A percentile compares a stretch with the other conserved stretches of the same genome.
phyloP scores from a whole-genome alignment of 2,329 filamentous ascomycete genomes.

The Blastomyces gilchristii region DNA sequence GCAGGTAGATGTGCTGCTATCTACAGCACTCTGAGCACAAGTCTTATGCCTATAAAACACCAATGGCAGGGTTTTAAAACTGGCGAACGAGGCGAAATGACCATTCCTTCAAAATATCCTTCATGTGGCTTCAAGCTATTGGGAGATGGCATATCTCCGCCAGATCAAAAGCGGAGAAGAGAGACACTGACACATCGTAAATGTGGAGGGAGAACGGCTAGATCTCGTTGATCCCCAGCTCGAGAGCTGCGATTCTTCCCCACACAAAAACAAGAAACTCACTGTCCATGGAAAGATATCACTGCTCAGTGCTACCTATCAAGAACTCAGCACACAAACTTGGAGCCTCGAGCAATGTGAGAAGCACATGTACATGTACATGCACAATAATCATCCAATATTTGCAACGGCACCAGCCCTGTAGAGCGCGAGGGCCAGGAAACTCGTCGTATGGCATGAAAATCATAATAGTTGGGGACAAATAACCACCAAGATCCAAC shows the following conservation, averaged over 20 bases:
- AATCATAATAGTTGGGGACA: not conserved
- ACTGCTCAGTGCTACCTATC: not conserved
- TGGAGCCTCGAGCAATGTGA: not conserved
- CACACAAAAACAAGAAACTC: not conserved
- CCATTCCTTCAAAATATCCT: not conserved
- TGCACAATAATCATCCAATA: not conserved
- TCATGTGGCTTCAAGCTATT: not conserved
- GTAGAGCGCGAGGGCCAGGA: not conserved
- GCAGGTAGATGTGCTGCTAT: not conserved
- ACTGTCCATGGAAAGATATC: not conserved
- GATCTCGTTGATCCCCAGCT: not conserved
- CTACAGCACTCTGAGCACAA: not conserved
- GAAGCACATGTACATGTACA: not conserved
- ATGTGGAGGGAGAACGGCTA: not conserved
- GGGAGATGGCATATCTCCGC: not conserved
- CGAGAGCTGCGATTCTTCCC: not conserved
- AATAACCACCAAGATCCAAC: not conserved
- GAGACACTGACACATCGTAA: not conserved
- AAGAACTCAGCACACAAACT: not conserved
- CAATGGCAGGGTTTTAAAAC: slow-evolving; percentile 3
- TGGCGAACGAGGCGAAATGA: not conserved
- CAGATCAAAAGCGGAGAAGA: not conserved
- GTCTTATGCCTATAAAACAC: not conserved
- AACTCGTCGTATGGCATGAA: not conserved
- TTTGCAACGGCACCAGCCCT: not conserved